These are phyloP conservation scores for Lumnitzera racemosa DNA, from an alignment of 345 rosid species.

Conservation along the genomic window DNA sequence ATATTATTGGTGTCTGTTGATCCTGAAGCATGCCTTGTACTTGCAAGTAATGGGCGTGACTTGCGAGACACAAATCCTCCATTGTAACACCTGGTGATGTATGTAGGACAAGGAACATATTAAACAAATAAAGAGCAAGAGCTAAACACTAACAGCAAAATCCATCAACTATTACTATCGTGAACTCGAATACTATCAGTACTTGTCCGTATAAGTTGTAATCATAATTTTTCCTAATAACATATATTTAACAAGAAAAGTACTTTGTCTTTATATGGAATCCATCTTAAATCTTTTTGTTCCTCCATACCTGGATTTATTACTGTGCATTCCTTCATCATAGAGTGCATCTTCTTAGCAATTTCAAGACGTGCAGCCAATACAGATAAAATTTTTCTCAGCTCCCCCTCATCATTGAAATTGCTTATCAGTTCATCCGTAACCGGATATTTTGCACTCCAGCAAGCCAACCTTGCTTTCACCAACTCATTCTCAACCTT, in stretches of 20 bases:
- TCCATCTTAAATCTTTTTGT: background rate
- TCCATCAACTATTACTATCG: too few species aligned
- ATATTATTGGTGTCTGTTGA: background rate
- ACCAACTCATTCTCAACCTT: conserved; percentile 14
- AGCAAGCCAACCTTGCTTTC: conserved; percentile 9
- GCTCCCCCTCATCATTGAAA: conserved; percentile 1
- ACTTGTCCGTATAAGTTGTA: too few species aligned
- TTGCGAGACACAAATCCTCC: too few species aligned
- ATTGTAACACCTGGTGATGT: conserved; percentile 3
- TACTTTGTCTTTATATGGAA: too few species aligned
- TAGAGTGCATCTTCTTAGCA: conserved; percentile 7
- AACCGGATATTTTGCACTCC: conserved; percentile 14
- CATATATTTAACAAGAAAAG: too few species aligned
- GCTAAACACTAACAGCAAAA: background rate
- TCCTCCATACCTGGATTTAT: background rate
- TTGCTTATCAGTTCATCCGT: conserved; percentile 12
- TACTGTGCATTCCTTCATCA: conserved; percentile 2
- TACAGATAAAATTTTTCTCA: conserved; percentile 3
- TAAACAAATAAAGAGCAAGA: background rate
- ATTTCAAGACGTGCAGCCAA: conserved; percentile 9
- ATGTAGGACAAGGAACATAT: conserved; percentile 5
- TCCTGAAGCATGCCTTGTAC: conserved; percentile 6
- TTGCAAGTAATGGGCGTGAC: too few species aligned
- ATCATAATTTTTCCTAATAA: too few species aligned
- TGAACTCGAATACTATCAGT: too few species aligned